A percentile compares a stretch with the other conserved stretches of the same genome.
Evolutionary conservation across 164 flowering plant species (phyloP).

Genomic region (Tetracentron sinense): DNA sequence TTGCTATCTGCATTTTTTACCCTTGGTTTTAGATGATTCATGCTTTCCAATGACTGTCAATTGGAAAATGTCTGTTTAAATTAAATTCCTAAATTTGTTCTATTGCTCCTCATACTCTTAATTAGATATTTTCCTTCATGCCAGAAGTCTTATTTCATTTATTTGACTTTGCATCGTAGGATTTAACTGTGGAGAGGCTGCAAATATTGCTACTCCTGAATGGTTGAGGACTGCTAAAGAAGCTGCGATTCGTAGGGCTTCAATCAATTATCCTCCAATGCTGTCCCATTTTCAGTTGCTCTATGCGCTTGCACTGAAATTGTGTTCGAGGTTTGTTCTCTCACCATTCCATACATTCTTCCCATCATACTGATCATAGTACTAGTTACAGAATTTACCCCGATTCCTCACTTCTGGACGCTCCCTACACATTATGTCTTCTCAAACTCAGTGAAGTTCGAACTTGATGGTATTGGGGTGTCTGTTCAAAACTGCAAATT

Average conservation of each 20-base stretch:
- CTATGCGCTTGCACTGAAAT: slow-evolving; percentile 74
- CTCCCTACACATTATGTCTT: neutral
- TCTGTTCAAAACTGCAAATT: neutral
- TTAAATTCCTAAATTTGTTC: too few species aligned
- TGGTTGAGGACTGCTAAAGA: slow-evolving; percentile 92
- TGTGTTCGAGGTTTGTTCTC: slow-evolving; percentile 65
- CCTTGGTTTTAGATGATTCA: neutral
- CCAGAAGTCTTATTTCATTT: slow-evolving; percentile 3
- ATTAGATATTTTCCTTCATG: neutral
- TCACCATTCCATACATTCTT: neutral
- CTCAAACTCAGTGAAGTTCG: neutral
- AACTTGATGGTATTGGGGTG: neutral
- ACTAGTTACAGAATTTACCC: neutral
- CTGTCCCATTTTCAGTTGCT: slow-evolving; percentile 95
- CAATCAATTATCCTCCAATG: slow-evolving; percentile 94
- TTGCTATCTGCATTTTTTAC: neutral
- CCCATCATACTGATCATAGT: neutral
- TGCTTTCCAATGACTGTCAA: too few species aligned
- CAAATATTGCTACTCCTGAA: slow-evolving; percentile 98
- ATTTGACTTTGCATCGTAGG: slow-evolving; percentile 37
- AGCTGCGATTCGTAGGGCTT: slow-evolving; percentile 95
- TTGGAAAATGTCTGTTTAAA: neutral
- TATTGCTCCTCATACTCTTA: too few species aligned
- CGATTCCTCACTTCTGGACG: neutral
- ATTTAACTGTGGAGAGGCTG: slow-evolving; percentile 95